Evolutionary conservation across 345 rosid species (phyloP).

Genomic region (Gossypium arboreum): DNA sequence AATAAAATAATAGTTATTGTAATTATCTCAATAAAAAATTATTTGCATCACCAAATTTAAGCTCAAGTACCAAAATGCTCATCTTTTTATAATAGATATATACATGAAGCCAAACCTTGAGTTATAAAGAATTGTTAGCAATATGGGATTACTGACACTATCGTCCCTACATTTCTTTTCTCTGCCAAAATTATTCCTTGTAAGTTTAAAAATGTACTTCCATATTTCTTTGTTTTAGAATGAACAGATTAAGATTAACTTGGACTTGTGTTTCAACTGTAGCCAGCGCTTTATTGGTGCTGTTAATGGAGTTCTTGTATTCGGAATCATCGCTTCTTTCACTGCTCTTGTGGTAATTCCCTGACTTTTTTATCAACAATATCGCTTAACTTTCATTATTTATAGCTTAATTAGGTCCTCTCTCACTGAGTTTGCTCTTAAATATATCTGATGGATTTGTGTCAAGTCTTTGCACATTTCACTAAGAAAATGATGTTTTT

Average conservation of each 20-base stretch:
- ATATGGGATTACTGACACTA: too few relatives aligned
- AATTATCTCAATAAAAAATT: too few relatives aligned
- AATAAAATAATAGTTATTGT: too few relatives aligned
- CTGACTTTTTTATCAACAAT: not conserved
- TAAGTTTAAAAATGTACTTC: too few relatives aligned
- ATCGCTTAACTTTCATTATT: not conserved
- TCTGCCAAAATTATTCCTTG: not conserved
- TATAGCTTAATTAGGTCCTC: not conserved
- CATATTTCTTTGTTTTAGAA: not conserved
- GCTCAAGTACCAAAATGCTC: too few relatives aligned
- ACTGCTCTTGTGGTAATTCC: slow-evolving; percentile 78
- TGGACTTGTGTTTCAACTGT: slow-evolving; percentile 23
- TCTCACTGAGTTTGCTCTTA: not conserved
- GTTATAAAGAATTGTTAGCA: too few relatives aligned
- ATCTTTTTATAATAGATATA: too few relatives aligned
- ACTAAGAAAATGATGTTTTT: not conserved
- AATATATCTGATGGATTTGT: not conserved
- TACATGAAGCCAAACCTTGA: too few relatives aligned
- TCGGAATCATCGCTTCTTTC: slow-evolving; percentile 67
- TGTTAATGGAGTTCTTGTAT: slow-evolving; percentile 67
- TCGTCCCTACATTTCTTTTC: not conserved
- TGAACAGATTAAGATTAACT: slow-evolving; percentile 14
- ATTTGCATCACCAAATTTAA: too few relatives aligned
- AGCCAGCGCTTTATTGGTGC: slow-evolving; percentile 92
- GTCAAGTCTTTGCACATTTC: not conserved